Conservation (phyloP, 2,329 filamentous ascomycete species). For the Colletotrichum sp. region DNA sequence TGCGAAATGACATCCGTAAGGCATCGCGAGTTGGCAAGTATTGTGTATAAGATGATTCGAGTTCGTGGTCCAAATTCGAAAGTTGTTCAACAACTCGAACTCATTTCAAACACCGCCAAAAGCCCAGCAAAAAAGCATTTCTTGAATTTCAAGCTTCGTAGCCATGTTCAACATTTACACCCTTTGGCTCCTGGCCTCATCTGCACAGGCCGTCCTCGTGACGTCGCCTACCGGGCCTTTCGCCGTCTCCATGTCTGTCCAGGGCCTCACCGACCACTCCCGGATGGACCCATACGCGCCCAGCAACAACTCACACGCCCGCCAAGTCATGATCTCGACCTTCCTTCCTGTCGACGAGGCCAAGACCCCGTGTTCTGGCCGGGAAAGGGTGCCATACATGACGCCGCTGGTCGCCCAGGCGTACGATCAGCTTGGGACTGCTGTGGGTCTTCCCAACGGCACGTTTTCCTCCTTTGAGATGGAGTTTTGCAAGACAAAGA, state of each 20-base stretch:
- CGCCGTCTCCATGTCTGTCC: constrained; percentile 28
- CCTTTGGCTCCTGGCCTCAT: constrained; percentile 17
- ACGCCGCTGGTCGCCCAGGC: constrained; percentile 32
- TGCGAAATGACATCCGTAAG: not conserved
- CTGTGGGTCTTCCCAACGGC: constrained; percentile 33
- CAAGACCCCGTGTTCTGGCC: constrained; percentile 23
- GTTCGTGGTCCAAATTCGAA: not conserved
- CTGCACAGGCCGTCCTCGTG: constrained; percentile 27
- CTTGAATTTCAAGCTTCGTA: not conserved
- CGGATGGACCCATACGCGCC: constrained; percentile 36
- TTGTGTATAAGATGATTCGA: not conserved
- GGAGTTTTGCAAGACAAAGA: constrained; percentile 26
- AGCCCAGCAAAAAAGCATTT: not conserved
- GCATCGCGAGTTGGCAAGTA: not conserved
- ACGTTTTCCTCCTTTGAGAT: constrained; percentile 32
- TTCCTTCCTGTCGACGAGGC: constrained; percentile 33
- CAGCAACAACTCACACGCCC: constrained; percentile 21
- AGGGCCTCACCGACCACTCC: constrained; percentile 31
- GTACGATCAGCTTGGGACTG: constrained; percentile 30
- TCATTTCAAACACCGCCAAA: not conserved
- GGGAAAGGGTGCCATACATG: constrained; percentile 34
- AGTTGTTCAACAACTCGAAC: not conserved
- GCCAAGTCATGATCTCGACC: constrained; percentile 32
- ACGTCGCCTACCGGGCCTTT: constrained; percentile 34
- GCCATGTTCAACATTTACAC: constrained; percentile 26